Conservation (phyloP, 129 eudicot species). For the Tagetes erecta region DNA sequence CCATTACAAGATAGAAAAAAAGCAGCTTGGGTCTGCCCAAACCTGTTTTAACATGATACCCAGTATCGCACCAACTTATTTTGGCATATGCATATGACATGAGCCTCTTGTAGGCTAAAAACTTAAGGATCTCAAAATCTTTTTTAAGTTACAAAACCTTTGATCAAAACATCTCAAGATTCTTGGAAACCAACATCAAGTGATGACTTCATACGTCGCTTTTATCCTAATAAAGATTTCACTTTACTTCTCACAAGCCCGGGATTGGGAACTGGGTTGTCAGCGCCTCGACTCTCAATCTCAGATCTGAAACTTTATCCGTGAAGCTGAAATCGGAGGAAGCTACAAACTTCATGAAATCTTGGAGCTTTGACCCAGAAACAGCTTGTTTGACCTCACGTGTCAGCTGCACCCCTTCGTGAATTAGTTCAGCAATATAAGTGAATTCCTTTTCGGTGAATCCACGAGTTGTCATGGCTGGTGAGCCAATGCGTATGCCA, state of each 20-base stretch:
- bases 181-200: constrained; percentile 25
- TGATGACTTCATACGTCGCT: constrained; percentile 6
- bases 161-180: constrained; percentile 23
- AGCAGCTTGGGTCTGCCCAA: too few species aligned
- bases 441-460: constrained; percentile 74
- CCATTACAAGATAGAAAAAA: neutral
- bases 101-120: constrained; percentile 19
- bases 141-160: constrained; percentile 18
- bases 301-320: constrained; percentile 54
- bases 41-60: neutral
- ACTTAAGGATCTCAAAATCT: neutral
- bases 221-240: constrained; percentile 12
- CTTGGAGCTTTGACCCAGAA: constrained; percentile 77
- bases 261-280: constrained; percentile 85
- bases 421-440: constrained; percentile 65
- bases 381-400: constrained; percentile 67
- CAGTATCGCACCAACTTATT: neutral
- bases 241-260: constrained; percentile 47
- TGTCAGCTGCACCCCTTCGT: constrained; percentile 82
- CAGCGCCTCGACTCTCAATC: constrained; percentile 62
- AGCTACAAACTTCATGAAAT: constrained; percentile 59
- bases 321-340: constrained; percentile 64
- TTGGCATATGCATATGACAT: neutral
- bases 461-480: constrained; percentile 97
- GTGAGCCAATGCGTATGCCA: constrained; percentile 88